Evolutionary conservation across 2,329 filamentous ascomycete genomes (phyloP), one percentile per base, ranked within the genome.

Genomic region (Pseudocercospora cruenta): DNA sequence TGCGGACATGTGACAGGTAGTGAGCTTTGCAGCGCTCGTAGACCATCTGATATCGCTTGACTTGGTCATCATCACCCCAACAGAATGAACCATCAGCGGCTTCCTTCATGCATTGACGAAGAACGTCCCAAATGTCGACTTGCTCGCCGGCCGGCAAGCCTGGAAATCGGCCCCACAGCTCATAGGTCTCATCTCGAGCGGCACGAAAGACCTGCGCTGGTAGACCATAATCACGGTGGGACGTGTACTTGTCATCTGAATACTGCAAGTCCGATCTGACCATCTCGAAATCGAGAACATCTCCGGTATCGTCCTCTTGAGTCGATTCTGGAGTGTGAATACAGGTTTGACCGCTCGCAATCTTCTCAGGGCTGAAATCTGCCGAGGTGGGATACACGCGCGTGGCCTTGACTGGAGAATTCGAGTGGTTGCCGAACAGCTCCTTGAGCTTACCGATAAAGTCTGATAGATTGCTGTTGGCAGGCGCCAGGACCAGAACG

Each of bases 381-480:
- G 64, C 60, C 1, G 62, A 67, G 1, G 57, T 43, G 3, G 66
- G 66, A 21, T 69, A 69, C 6, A 69, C 60, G 39, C 69, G 64
- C n/a, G 67, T 60, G 21, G 64, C 66, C 26, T 58, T 33, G 26
- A 69, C 62, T n/a, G 24, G 51, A 16, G 28, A 28, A 9, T 21
- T 31, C 0, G 55, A 53, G 21, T 51, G 55, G 10, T 60, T 53
- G 6, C 62, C 64, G 22, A 70, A 70, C 31, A 64, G 58, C 51
- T 69, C 54, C n/a, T 58, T 62, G 12, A 71, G 58, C 53, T 70
- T 71, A 12, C 28, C 36, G 24, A 68, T 68, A 31, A 70, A 70
- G 43, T 71, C 69, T 4, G 68, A 58, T 47, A 66, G 64, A 31
- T 70, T 70, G 61, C 64, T 67, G 62, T 71, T 71, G 1, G 70